phyloP scores from a whole-genome alignment of 2,329 filamentous ascomycete species.

The Trichoderma oligosporum region DNA sequence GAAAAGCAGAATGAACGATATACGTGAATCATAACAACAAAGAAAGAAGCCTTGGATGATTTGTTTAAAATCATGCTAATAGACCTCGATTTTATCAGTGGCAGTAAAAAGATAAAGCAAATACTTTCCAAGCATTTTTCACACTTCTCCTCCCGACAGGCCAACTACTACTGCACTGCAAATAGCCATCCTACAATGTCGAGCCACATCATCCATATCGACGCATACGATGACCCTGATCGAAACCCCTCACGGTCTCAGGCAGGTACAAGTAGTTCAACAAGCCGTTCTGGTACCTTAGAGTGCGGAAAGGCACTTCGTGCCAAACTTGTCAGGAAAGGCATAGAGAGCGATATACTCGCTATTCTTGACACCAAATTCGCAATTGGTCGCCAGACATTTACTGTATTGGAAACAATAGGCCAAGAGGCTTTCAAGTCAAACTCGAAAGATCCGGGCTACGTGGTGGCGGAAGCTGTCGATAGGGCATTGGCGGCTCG shows the following conservation, averaged over 20 bases:
- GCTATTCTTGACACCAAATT: not conserved
- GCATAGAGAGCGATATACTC: not conserved
- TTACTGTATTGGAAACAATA: not conserved
- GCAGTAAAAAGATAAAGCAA: not conserved
- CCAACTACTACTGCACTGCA: not conserved
- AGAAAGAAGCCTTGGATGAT: not conserved
- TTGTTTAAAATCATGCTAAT: not conserved
- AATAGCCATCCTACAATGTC: not conserved
- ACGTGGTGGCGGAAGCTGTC: not conserved
- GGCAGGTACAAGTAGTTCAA: not conserved
- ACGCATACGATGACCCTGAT: not conserved
- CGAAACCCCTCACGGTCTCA: not conserved
- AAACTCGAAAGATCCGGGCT: not conserved
- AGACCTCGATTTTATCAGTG: not conserved
- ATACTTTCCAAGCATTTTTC: not conserved
- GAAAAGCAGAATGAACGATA: not conserved
- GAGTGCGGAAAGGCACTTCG: not conserved
- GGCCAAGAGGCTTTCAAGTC: not conserved
- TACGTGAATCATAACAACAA: not conserved
- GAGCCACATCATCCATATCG: not conserved
- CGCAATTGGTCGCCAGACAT: not conserved
- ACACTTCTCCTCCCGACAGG: not conserved
- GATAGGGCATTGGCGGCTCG: not conserved
- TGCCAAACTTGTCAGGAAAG: not conserved
- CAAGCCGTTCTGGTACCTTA: not conserved